Evolutionary conservation across 2,329 filamentous ascomycete species (phyloP), one percentile per base, ranked within the genome.

Genomic region (Lecanicillium sp.): DNA sequence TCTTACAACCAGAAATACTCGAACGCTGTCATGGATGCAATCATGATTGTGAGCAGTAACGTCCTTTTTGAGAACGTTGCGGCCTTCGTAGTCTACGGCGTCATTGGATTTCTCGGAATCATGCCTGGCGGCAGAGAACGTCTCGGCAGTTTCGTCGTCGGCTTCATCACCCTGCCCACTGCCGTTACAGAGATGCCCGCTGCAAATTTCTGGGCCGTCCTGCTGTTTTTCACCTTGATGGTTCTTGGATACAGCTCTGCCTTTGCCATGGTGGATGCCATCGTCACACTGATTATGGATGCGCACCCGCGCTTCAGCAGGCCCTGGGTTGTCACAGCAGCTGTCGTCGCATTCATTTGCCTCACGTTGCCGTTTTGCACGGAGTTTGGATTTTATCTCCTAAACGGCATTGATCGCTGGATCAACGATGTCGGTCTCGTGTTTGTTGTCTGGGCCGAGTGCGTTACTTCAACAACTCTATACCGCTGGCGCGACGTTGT

Each of bases 221-320:
- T 75, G 0, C 61, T 80, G 2, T 81, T 81, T 58, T 77, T 81
- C 50, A 80, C 77, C 0, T 66, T 81, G 6, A 71, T 79, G 50
- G 72, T 80, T 1, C 68, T 81, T 0, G 77, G 78, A 0, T 78
- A 78, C 55, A 77, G 72, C 50, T 80, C 77, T 0, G 74, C 77
- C 1, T 80, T 80, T 50, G 77, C 75, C 40, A 78, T 81, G 75
- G 61, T 81, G 5, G 78, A 81, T 54, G 76, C 74, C 4, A 67
- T 74, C 4, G 73, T 74, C 7, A 81, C 77, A 0, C 56, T 79
- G 36, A 62, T 74, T 30, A 71, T 76, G 60, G 77, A 81, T 50
- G 67, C 72, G 0, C 73, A 75, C n/a, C 52, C 71, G 39, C 70
- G 72, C 54, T 57, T 63, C 12, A 72, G 70, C 2, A 67, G 74